A percentile compares a stretch with the other conserved stretches of the same genome.
These are phyloP conservation scores for Aspergillus versicolor DNA, from an alignment of 2,329 filamentous ascomycete species.

Conservation along the genomic window DNA sequence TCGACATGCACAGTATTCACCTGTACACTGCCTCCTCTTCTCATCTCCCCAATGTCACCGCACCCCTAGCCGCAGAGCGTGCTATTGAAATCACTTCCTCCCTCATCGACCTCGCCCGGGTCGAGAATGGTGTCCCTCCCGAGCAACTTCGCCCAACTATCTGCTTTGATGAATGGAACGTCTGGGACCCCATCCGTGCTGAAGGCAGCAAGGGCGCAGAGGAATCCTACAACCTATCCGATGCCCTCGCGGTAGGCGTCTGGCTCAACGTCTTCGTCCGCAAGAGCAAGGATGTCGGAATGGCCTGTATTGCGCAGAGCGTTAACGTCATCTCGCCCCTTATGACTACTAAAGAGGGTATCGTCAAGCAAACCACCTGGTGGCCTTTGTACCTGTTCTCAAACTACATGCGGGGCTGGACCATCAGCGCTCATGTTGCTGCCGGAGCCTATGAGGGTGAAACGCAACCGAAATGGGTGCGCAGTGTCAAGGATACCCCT, in stretches of 20 bases:
- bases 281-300: conserved; percentile 68
- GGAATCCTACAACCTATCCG: conserved; percentile 71
- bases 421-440: conserved; percentile 65
- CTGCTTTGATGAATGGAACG: conserved; percentile 85
- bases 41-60: conserved; percentile 58
- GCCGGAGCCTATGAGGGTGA: conserved; percentile 63
- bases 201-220: conserved; percentile 71
- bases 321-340: conserved; percentile 77
- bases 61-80: conserved; percentile 68
- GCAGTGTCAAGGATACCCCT: conserved; percentile 61
- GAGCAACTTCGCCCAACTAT: conserved; percentile 65
- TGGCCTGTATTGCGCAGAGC: conserved; percentile 76
- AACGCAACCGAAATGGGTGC: conserved; percentile 39
- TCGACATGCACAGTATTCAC: conserved; percentile 81
- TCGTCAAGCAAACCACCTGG: conserved; percentile 72
- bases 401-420: conserved; percentile 71
- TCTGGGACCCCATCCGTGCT: conserved; percentile 72
- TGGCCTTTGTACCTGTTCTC: conserved; percentile 71
- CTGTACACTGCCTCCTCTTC: conserved; percentile 67
- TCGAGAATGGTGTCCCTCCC: conserved; percentile 60
- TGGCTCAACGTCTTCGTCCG: conserved; percentile 77
- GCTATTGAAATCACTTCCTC: conserved; percentile 69
- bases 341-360: conserved; percentile 65
- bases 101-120: conserved; percentile 70
- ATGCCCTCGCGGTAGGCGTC: conserved; percentile 71